Percentiles rank a stretch among this genome's conserved stretches.
These are phyloP conservation scores for Mallotus japonicus DNA, from an alignment of 441 rosid species.

Conservation along the genomic window DNA sequence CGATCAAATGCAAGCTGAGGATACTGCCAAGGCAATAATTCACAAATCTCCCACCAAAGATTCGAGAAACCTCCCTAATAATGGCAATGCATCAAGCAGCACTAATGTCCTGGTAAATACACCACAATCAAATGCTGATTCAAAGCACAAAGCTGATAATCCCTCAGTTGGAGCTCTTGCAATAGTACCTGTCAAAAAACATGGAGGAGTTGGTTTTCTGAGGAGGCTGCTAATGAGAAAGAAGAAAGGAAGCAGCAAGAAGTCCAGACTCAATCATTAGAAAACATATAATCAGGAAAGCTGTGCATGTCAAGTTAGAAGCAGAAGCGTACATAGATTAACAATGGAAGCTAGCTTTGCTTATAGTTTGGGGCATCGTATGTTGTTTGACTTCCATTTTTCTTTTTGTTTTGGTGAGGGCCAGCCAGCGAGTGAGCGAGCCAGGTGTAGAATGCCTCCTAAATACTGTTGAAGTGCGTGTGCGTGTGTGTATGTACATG, in stretches of 20 bases:
- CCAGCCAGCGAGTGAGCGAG: neutral
- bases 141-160: conserved; percentile 29
- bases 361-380: neutral
- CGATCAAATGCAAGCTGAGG: conserved; percentile 61
- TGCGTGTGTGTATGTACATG: neutral
- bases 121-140: conserved; percentile 34
- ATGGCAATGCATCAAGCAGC: conserved; percentile 26
- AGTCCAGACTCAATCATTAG: conserved; percentile 37
- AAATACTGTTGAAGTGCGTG: conserved; percentile 4
- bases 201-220: conserved; percentile 52
- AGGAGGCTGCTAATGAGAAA: conserved; percentile 66
- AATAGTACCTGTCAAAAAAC: conserved; percentile 51
- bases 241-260: conserved; percentile 60
- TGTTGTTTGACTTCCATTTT: neutral
- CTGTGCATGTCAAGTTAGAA: neutral
- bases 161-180: conserved; percentile 34
- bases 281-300: conserved; percentile 23
- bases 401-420: neutral
- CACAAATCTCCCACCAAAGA: conserved; percentile 31
- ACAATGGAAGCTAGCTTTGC: neutral
- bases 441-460: neutral
- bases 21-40: conserved; percentile 31
- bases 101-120: conserved; percentile 23
- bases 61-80: conserved; percentile 18
- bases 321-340: neutral